Evolutionary conservation across 345 rosid species (phyloP).

Genomic region (Cardamine chenopodiifolia): DNA sequence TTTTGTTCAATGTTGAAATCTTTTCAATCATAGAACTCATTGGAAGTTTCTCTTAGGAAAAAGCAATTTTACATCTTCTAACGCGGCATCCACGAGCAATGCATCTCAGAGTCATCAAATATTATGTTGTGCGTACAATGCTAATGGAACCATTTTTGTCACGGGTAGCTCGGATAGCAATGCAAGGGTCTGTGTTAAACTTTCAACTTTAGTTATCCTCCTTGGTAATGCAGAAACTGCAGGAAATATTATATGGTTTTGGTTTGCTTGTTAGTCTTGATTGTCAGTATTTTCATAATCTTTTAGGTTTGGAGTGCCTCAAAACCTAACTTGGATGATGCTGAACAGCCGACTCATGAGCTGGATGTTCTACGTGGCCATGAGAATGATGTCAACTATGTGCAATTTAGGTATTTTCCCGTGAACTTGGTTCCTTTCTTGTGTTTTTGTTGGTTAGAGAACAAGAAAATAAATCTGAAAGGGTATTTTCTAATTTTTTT

Average conservation of each 20-base stretch:
- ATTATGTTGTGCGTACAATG: slow-evolving; percentile 92
- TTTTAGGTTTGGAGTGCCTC: slow-evolving; percentile 97
- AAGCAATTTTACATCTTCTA: slow-evolving; percentile 52
- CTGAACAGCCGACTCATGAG: slow-evolving; percentile 86
- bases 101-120: slow-evolving; percentile 71
- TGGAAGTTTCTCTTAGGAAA: slow-evolving; percentile 57
- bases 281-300: slow-evolving; percentile 35
- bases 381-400: slow-evolving; percentile 97
- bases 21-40: slow-evolving; percentile 26
- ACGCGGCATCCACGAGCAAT: slow-evolving; percentile 63
- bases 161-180: slow-evolving; percentile 97
- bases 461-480: slow-evolving; percentile 15
- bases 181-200: slow-evolving; percentile 78
- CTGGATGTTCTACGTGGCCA: slow-evolving; percentile 90
- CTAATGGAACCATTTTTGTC: slow-evolving; percentile 97
- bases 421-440: slow-evolving; percentile 23
- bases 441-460: slow-evolving; percentile 28
- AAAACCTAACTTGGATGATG: slow-evolving; percentile 61
- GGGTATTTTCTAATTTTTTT: slow-evolving; percentile 33
- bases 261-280: slow-evolving; percentile 25
- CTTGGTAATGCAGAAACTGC: slow-evolving; percentile 32
- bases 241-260: slow-evolving; percentile 22
- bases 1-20: slow-evolving; percentile 1
- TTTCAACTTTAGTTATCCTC: slow-evolving; percentile 35
- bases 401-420: slow-evolving; percentile 78